Conservation (phyloP, 106 monocot species). For the Dactylorhiza incarnata region DNA sequence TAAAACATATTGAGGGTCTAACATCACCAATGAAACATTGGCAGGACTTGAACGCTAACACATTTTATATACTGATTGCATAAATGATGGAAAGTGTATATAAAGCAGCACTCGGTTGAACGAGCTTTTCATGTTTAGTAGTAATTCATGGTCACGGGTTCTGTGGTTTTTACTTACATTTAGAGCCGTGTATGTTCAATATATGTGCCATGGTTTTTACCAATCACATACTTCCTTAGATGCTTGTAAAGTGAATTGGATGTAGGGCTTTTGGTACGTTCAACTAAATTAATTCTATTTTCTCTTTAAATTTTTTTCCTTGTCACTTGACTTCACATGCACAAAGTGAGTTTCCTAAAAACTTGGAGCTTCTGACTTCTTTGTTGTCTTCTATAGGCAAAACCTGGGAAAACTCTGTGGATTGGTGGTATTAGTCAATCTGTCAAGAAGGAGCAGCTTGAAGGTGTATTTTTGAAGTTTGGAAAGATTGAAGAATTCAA, state of each 20-base stretch:
- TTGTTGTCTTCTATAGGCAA: conserved; percentile 45
- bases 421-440: conserved; percentile 71
- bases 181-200: neutral
- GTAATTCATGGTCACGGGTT: neutral
- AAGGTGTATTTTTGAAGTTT: conserved; percentile 70
- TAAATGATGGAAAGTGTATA: neutral
- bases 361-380: neutral
- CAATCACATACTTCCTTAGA: neutral
- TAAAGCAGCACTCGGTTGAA: neutral
- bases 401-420: conserved; percentile 79
- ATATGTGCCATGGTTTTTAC: neutral
- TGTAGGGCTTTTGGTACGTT: neutral
- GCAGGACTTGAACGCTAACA: too few species aligned
- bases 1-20: neutral
- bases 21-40: too few species aligned
- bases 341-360: neutral
- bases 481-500: conserved; percentile 69
- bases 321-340: neutral
- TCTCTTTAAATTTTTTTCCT: neutral
- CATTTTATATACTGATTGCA: neutral
- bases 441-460: conserved; percentile 59
- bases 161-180: neutral
- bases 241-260: neutral
- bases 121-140: neutral
- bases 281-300: neutral